phyloP scores from a whole-genome alignment of 164 flowering plant species.

The Euptelea pleiosperma region DNA sequence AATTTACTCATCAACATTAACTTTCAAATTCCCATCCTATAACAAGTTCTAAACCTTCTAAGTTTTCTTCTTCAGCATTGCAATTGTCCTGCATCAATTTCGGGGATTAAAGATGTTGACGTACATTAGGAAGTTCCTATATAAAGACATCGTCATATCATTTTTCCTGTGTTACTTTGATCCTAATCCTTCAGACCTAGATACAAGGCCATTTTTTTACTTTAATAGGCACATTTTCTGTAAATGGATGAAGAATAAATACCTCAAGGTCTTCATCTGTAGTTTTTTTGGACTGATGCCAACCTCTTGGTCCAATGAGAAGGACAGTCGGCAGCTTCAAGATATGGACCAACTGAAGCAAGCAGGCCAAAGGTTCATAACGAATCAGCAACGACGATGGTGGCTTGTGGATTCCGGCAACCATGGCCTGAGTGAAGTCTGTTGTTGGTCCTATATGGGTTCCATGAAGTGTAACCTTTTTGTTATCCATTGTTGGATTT shows the following conservation, averaged over 20 bases:
- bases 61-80: too few relatives aligned
- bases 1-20: too few relatives aligned
- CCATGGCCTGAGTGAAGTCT: conserved; percentile 30
- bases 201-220: not conserved
- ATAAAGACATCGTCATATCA: not conserved
- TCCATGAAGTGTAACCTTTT: conserved; percentile 38
- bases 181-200: not conserved
- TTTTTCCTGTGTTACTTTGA: not conserved
- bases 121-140: too few relatives aligned
- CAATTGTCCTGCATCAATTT: too few relatives aligned
- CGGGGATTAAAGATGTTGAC: too few relatives aligned
- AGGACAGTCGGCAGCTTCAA: conserved; percentile 51
- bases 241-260: conserved; percentile 13
- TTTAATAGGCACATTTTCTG: not conserved
- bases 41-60: too few relatives aligned
- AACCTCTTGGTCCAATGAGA: conserved; percentile 49
- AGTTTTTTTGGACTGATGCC: conserved; percentile 14
- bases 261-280: conserved; percentile 50
- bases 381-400: conserved; percentile 49
- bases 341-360: conserved; percentile 48
- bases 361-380: conserved; percentile 59
- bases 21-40: too few relatives aligned
- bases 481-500: conserved; percentile 12
- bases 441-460: conserved; percentile 50
- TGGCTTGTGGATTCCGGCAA: conserved; percentile 33